A percentile compares a stretch with the other conserved stretches of the same genome.
These are phyloP conservation scores for Mucor racemosus DNA, from an alignment of 371 early-diverging fungal species.

Conservation along the genomic window DNA sequence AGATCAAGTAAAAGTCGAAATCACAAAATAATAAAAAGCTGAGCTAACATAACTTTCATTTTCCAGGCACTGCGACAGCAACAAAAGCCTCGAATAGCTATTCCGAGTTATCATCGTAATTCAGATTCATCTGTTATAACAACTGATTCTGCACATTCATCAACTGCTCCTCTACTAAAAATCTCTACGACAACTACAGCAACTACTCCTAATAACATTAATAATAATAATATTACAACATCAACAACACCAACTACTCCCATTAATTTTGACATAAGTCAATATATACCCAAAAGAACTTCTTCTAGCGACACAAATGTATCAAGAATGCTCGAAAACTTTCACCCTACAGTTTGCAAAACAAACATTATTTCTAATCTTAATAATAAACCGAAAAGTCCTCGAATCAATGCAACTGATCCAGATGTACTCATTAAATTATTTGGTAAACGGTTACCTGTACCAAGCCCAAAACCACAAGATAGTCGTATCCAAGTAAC, in stretches of 20 bases:
- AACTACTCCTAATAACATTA: not conserved
- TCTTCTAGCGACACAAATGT: constrained; percentile 28
- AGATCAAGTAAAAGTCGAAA: constrained; percentile 15
- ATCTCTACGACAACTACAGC: not conserved
- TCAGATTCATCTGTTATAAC: not conserved
- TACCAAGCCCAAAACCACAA: constrained; percentile 21
- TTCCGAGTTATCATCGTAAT: constrained; percentile 10
- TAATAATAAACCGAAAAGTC: constrained; percentile 12
- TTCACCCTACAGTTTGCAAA: constrained; percentile 17
- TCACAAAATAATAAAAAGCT: not conserved
- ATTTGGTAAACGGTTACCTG: constrained; percentile 24
- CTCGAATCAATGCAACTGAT: constrained; percentile 22
- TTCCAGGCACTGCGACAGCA: constrained; percentile 1
- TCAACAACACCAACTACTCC: not conserved
- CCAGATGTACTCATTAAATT: constrained; percentile 27
- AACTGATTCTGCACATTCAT: not conserved
- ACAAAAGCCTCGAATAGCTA: constrained; percentile 18
- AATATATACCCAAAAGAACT: constrained; percentile 37
- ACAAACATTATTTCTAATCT: not conserved
- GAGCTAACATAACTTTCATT: not conserved
- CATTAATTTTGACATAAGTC: constrained; percentile 25
- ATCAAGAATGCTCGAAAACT: constrained; percentile 25
- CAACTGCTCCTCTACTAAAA: not conserved
- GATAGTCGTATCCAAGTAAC: constrained; percentile 39
- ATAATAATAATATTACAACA: not conserved